Evolutionary conservation across 2,329 filamentous ascomycete genomes (phyloP), one percentile per base, ranked within the genome.

Genomic region (Colletotrichum coccodes): DNA sequence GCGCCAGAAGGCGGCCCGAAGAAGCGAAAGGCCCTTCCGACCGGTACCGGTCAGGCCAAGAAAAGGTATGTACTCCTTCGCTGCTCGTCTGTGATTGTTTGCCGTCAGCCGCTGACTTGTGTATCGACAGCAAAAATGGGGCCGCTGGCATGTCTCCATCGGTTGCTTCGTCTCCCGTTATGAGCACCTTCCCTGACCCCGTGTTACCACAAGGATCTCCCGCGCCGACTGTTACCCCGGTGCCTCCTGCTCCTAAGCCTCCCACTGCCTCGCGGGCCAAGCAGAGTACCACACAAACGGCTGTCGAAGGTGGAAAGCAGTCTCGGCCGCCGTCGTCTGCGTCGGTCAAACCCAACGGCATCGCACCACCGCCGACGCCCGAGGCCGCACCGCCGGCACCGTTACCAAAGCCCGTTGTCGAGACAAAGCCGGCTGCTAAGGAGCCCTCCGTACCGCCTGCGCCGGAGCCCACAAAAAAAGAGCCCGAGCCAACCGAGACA

Each of bases 121-220:
- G 52, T 40, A 23, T 59, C 73, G 71, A 60, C 60, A 76, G 74
- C 65, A 82, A 77, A 63, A 81, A 79, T 64, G 78, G 78, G 30
- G 70, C 74, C 38, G 82, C 83, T 30, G 86, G 85, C 67, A 87
- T 90, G 74, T 93, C 93, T 1, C 90, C 92, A 21, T 91, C 90
- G 3, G 84, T 91, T 71, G 88, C 90, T n/a, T 91, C 94, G 1
- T 95, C 94, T 1, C 93, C 94, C 21, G 86, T 94, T 53, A 84
- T 93, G 54, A 87, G 89, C 56, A 87, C 86, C n/a, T 88, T 94
- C 67, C 86, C 89, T 30, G 92, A 94, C 73, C 83, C 81, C 2
- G 86, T 86, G 71, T 85, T 81, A 72, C 80, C 77, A 73, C 85
- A 82, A 71, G 83, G 75, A 61, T 93, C 91, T 46, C 91, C 92